Base-by-base conservation (phyloP, 495 filamentous ascomycete genomes). In the Glonium stellatum region DNA sequence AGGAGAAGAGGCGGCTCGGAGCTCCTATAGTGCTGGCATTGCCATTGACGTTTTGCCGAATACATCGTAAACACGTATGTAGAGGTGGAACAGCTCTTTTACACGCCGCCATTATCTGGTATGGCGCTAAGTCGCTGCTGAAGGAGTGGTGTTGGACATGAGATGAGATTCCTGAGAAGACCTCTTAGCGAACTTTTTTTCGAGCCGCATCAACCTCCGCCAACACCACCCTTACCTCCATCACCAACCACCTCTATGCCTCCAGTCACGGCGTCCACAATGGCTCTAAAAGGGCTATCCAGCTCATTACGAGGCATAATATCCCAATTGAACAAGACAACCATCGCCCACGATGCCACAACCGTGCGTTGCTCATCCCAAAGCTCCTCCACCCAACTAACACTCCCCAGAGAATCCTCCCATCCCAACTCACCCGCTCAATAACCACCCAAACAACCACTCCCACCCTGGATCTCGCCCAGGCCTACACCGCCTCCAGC, bases 391-490 rank as follows among this genome's bases (percentile, higher is more conserved):
- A 42, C 21, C 4, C 15, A 15, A 9, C 12, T 23, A 23, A 39
- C 48, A 11, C 23, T 42, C 35, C 31, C 67, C 68, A 82, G 76
- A 80, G 78, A 79, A 81, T 77, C 69, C 73, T 83, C 48, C 65
- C 72, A 34, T 73, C 74, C 34, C 61, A 68, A 47, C 66, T 76
- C 19, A 70, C 80, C 64, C 80, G 89, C 52, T 82, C 86, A 64
- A 90, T 96, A 83, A 85, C 89, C 1, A 95, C 91, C n/a, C 86
- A 60, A 19, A 34, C 67, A 1, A 31, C 90, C 64, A 71, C 58
- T 18, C 48, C 44, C 15, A 52, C 65, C 12, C 55, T 58, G 13
- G 36, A 46, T 18, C 58, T 49, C 42, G 55, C 52, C 35, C 66
- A 78, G 75, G 55, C 73, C 25, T 68, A 74, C 68, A 22, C 23